phyloP scores from a whole-genome alignment of 2,329 filamentous ascomycete genomes.

The Fusarium mexicanum region DNA sequence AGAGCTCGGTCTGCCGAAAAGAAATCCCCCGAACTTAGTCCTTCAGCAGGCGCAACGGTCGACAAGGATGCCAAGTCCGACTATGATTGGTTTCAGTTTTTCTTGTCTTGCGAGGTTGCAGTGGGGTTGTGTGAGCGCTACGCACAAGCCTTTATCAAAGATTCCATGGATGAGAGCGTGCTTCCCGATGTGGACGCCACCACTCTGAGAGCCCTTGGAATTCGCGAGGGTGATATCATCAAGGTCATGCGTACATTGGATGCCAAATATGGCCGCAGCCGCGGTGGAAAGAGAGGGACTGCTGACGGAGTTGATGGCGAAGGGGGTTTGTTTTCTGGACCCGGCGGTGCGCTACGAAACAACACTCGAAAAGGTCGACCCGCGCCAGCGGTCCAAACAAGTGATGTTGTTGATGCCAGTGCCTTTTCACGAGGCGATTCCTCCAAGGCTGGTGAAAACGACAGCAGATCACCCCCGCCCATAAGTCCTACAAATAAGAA shows the following conservation, averaged over 20 bases:
- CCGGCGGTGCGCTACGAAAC: slow-evolving; percentile 89
- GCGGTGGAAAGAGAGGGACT: slow-evolving; percentile 50
- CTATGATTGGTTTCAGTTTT: slow-evolving; percentile 99
- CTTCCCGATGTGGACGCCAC: slow-evolving; percentile 87
- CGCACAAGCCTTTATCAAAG: slow-evolving; percentile 84
- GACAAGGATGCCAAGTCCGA: slow-evolving; percentile 72
- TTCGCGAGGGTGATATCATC: slow-evolving; percentile 96
- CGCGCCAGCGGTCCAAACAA: slow-evolving; percentile 84
- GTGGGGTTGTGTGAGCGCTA: slow-evolving; percentile 95
- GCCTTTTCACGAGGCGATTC: slow-evolving; percentile 74
- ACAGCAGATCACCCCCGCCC: slow-evolving; percentile 34
- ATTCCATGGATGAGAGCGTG: slow-evolving; percentile 96
- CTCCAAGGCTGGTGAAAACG: slow-evolving; percentile 34
- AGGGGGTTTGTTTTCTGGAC: slow-evolving; percentile 87
- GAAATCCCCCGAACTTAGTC: slow-evolving; percentile 33
- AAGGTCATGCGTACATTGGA: slow-evolving; percentile 93
- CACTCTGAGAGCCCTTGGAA: slow-evolving; percentile 85
- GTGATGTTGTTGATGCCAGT: slow-evolving; percentile 86
- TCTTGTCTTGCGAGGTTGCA: slow-evolving; percentile 89
- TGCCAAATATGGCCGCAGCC: slow-evolving; percentile 75
- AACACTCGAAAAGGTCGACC: slow-evolving; percentile 94
- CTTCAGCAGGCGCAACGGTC: slow-evolving; percentile 68
- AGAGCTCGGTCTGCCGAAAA: slow-evolving; percentile 54
- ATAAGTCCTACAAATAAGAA: slow-evolving; percentile 45
- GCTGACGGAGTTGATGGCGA: slow-evolving; percentile 66